These are phyloP conservation scores for Suillus hirtellus DNA, from an alignment of 768 basidiomycete genomes.

Conservation along the genomic window DNA sequence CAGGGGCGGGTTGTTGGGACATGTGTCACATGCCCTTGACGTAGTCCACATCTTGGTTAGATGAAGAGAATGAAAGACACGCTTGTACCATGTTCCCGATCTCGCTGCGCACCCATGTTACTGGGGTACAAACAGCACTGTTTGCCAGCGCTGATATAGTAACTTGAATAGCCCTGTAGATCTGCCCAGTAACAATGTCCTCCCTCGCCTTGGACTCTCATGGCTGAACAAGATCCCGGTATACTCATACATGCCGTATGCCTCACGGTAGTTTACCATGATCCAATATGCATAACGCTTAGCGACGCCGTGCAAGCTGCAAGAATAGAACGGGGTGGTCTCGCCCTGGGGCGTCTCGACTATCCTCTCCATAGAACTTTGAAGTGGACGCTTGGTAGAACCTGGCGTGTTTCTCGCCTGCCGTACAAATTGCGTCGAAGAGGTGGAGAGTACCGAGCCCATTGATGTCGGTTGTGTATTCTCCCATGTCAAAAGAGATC, in stretches of 20 bases:
- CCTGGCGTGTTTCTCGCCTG: slow-evolving; percentile 88
- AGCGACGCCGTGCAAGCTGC: slow-evolving; percentile 93
- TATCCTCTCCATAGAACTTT: slow-evolving; percentile 94
- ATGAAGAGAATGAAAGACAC: not conserved
- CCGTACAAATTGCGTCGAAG: slow-evolving; percentile 94
- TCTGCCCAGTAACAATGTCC: slow-evolving; percentile 98
- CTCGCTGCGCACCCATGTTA: slow-evolving; percentile 91
- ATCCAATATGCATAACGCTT: slow-evolving; percentile 94
- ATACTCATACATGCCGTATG: slow-evolving; percentile 95
- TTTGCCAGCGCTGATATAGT: slow-evolving; percentile 89
- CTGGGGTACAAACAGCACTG: slow-evolving; percentile 90
- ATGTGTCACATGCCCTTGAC: slow-evolving; percentile 98
- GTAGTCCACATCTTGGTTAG: slow-evolving; percentile 53
- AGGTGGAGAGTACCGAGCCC: slow-evolving; percentile 93
- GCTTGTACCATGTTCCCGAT: slow-evolving; percentile 93
- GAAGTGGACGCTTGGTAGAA: slow-evolving; percentile 99
- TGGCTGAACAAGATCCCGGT: slow-evolving; percentile 99
- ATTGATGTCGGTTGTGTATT: slow-evolving; percentile 98
- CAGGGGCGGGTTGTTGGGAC: slow-evolving; percentile 82
- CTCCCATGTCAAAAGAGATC: slow-evolving; percentile 99
- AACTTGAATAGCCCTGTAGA: slow-evolving; percentile 69
- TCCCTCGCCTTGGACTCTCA: slow-evolving; percentile 91
- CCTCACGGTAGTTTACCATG: slow-evolving; percentile 89
- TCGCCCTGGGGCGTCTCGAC: slow-evolving; percentile 94
- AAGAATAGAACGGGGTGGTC: slow-evolving; percentile 97